These are phyloP conservation scores for Artemisia argyi DNA, from an alignment of 129 eudicot genomes.

Conservation along the genomic window DNA sequence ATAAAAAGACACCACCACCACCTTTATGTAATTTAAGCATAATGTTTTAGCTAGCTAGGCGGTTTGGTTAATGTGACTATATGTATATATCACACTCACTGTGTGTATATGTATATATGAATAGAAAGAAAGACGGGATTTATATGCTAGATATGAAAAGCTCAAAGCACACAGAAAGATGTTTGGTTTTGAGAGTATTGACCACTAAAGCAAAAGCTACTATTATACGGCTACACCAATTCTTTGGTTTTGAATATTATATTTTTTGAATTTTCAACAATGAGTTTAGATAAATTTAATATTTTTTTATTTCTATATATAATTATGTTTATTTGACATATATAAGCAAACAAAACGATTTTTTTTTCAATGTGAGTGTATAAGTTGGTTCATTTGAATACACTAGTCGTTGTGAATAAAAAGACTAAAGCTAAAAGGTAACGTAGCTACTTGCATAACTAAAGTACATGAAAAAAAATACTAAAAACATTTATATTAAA, in stretches of 20 bases:
- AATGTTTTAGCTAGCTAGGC: slow-evolving; percentile 24
- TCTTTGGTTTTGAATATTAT: background rate
- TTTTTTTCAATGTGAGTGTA: no score
- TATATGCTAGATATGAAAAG: slow-evolving; percentile 20
- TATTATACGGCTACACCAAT: slow-evolving; percentile 15
- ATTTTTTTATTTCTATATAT: no score
- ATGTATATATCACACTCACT: slow-evolving; percentile 14
- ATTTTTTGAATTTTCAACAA: background rate
- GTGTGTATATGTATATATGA: slow-evolving; percentile 10
- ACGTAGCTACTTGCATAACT: no score
- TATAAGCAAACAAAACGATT: no score
- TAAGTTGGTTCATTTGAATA: no score
- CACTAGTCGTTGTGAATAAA: no score
- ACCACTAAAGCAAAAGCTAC: slow-evolving; percentile 58
- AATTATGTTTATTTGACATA: no score
- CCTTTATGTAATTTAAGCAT: slow-evolving; percentile 53
- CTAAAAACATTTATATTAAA: no score
- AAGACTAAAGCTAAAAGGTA: no score
- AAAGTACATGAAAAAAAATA: no score
- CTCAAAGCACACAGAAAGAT: slow-evolving; percentile 22
- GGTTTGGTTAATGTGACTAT: slow-evolving; percentile 29
- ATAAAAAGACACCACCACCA: slow-evolving; percentile 1
- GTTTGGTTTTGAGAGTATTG: slow-evolving; percentile 50
- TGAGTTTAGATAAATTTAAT: background rate
- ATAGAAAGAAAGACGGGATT: slow-evolving; percentile 17